Base-by-base conservation (phyloP, 2,329 filamentous ascomycete genomes). In the Pseudogymnoascus sp. region DNA sequence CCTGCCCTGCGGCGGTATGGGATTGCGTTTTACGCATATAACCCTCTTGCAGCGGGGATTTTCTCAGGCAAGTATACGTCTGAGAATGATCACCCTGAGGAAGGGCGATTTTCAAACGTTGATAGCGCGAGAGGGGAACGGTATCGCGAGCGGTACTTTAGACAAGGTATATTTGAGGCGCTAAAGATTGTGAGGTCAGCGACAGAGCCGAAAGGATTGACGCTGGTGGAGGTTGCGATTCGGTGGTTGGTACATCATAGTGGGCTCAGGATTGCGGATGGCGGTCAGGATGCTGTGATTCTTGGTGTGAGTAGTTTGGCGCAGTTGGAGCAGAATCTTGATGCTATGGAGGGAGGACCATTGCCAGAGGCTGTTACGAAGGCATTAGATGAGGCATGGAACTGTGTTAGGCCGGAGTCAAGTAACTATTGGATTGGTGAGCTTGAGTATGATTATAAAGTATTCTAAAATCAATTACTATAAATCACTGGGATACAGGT, bases 21-120 rank as follows among this genome's bases (percentile, higher is more conserved):
- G 1, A 79, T 94, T 21, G 87, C 92, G 65, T 81, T 94, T 52
- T 89, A 93, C 6, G 79, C 90, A 42, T 93, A 92, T 76, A 95
- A 94, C 72, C 90, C 90, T 0, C 78, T 93, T 61, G 89, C 89
- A 1, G 90, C 90, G 18, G 90, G 90, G 1, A 76, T 95, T 10
- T 88, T 95, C 73, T 87, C 85, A 8, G 90, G 90, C 65, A 92
- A 92, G 76, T 72, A 73, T 18, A 67, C 67, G 5, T 60, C 64
- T 6, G 58, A 36, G 87, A 12, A 21, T 3, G 71, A 69, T 61
- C 69, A 83, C 1, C 89, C 88, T 0, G 74, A 76, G 0, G 83
- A 87, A 62, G 90, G 90, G 10, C 83, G 90, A 36, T 95, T 87
- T 77, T 87, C 85, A 65, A 79, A 87, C 10, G 72, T 74, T 37